Conservation (phyloP, 495 filamentous ascomycete species). For the Bacidia gigantensis region DNA sequence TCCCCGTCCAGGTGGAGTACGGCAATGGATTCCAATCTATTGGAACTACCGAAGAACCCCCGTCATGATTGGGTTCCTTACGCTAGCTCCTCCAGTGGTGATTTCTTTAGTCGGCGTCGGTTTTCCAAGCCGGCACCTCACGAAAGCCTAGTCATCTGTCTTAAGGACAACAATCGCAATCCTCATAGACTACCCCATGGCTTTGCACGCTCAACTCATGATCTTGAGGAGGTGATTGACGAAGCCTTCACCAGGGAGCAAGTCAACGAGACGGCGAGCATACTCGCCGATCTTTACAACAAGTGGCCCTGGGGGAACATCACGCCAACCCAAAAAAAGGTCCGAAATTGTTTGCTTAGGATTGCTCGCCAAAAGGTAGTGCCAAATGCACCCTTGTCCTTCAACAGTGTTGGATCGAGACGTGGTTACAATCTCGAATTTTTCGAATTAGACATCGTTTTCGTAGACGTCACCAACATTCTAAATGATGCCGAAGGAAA, state of each 20-base stretch:
- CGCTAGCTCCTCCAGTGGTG: too few species aligned
- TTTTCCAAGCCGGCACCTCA: too few species aligned
- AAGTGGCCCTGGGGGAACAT: not conserved
- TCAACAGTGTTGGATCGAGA: not conserved
- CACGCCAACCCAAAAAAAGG: not conserved
- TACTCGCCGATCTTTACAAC: not conserved
- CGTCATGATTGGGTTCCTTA: not conserved
- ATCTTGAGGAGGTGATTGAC: not conserved
- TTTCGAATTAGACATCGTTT: not conserved
- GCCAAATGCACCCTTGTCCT: not conserved
- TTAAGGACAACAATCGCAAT: not conserved
- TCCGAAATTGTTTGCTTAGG: not conserved
- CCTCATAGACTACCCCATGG: not conserved
- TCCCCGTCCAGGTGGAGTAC: not conserved
- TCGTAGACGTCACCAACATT: not conserved
- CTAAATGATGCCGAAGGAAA: not conserved
- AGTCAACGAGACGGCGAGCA: not conserved
- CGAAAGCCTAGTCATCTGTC: too few species aligned
- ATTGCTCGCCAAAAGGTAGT: not conserved
- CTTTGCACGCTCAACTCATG: not conserved
- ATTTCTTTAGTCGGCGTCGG: too few species aligned
- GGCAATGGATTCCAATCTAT: not conserved
- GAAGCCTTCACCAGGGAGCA: not conserved
- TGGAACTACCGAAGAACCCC: not conserved
- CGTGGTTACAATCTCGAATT: not conserved